Base-by-base conservation (phyloP, 176 grass and related monocot genomes). In the Zoysia japonica region DNA sequence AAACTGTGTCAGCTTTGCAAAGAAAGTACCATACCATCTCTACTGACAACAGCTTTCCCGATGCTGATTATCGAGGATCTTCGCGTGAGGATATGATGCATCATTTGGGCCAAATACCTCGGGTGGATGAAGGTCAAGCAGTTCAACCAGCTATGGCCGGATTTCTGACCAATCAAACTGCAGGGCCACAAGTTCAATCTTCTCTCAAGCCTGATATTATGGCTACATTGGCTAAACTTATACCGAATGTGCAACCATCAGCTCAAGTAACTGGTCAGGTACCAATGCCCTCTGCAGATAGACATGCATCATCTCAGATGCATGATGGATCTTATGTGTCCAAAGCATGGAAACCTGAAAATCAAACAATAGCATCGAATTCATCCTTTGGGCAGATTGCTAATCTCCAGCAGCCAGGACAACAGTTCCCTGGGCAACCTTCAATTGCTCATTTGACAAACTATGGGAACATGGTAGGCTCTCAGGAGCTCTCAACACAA, bases 201-300 rank as follows among this genome's bases (percentile, higher is more conserved):
- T 82, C 89, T 60, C 69, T 99, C 13, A 85, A 87, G 37, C 92
- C 92, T 80, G 96, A 95, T 46, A 82, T 99, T n/a, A 91, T 99
- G 59, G 70, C 88, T 37, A 89, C 81, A 65, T 84, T 99, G 69
- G 87, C 92, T 84, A 87, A 87, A 80, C 86, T 99, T 63, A 71
- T 89, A 81, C 96, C 96, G 55, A 87, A 19, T 65, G 74, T 47
- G 71, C 88, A 88, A 17, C 67, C 88, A 64, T 80, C 80, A 49
- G 10, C 76, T 80, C 51, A 68, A 38, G 59, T 44, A 28, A 63
- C 63, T 94, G 79, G 78, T 68, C 92, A 91, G 54, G 53, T 90
- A 54, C 70, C 82, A 54, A 67, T 71, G 12, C 75, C 48, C 78
- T 62, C 90, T 35, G 40, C 51, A 46, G 45, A 19, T 13, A 78